Percentiles rank a stretch among this genome's conserved stretches.
These are phyloP conservation scores for Sclerotinia nivalis DNA, from an alignment of 2,329 filamentous ascomycete genomes.

Conservation along the genomic window DNA sequence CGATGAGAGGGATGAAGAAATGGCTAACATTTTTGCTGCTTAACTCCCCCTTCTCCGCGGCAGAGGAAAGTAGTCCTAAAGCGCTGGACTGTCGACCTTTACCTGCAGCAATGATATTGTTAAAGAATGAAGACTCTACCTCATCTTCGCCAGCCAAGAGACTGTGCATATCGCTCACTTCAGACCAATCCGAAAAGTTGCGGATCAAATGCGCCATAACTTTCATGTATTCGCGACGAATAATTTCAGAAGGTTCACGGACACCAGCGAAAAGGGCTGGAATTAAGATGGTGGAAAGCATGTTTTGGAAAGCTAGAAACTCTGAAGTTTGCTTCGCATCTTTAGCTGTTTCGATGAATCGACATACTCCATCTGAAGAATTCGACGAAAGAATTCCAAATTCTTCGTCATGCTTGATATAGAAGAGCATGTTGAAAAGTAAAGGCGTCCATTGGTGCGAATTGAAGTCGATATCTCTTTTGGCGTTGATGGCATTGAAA, in stretches of 20 bases:
- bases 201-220: conserved; percentile 78
- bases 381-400: conserved; percentile 79
- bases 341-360: conserved; percentile 68
- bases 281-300: conserved; percentile 67
- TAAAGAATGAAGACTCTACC: conserved; percentile 74
- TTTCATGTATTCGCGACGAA: conserved; percentile 78
- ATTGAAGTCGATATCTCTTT: conserved; percentile 60
- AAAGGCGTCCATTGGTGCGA: conserved; percentile 82
- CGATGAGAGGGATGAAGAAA: conserved; percentile 86
- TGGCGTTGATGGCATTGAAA: conserved; percentile 70
- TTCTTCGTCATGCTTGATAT: conserved; percentile 82
- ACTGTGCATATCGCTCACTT: conserved; percentile 70
- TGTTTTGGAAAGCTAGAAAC: conserved; percentile 53
- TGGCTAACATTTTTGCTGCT: conserved; percentile 77
- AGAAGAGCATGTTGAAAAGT: conserved; percentile 86
- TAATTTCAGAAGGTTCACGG: conserved; percentile 76
- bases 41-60: conserved; percentile 64
- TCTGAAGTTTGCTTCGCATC: conserved; percentile 45
- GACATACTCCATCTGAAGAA: conserved; percentile 76
- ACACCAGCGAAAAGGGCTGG: conserved; percentile 76
- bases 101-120: conserved; percentile 87
- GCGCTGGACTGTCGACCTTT: conserved; percentile 83
- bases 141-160: conserved; percentile 67
- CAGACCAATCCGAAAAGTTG: conserved; percentile 66
- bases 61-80: conserved; percentile 71